Evolutionary conservation across 441 rosid genomes (phyloP).

Genomic region (Eruca vesicaria): DNA sequence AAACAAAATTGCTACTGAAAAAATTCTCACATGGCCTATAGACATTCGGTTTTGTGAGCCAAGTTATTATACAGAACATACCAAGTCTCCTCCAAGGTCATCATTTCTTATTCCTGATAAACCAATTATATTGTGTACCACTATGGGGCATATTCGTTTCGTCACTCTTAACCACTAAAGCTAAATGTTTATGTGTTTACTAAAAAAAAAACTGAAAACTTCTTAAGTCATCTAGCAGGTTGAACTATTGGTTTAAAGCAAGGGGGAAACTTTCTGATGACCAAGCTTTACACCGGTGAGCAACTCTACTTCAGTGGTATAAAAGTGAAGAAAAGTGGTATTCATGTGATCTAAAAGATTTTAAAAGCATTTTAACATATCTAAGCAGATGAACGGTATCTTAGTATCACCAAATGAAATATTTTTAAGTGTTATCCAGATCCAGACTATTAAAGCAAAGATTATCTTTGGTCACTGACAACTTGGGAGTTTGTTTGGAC

Average conservation of each 20-base stretch:
- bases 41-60: constrained; percentile 93
- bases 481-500: neutral
- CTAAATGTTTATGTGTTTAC: neutral
- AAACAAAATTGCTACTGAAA: constrained; percentile 62
- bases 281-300: constrained; percentile 88
- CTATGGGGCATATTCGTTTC: neutral
- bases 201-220: neutral
- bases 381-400: neutral
- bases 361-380: neutral
- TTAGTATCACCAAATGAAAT: neutral
- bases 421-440: neutral
- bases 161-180: neutral
- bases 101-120: constrained; percentile 14
- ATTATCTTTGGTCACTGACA: neutral
- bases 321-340: neutral
- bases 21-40: constrained; percentile 72
- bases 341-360: neutral
- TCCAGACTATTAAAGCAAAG: neutral
- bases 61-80: constrained; percentile 55
- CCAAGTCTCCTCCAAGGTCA: constrained; percentile 81
- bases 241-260: constrained; percentile 90
- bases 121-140: constrained; percentile 9
- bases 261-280: constrained; percentile 88
- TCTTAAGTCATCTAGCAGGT: constrained; percentile 41
- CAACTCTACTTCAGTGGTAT: constrained; percentile 11